Conservation (phyloP, 2,329 filamentous ascomycete species). For the Fusarium avenaceum region DNA sequence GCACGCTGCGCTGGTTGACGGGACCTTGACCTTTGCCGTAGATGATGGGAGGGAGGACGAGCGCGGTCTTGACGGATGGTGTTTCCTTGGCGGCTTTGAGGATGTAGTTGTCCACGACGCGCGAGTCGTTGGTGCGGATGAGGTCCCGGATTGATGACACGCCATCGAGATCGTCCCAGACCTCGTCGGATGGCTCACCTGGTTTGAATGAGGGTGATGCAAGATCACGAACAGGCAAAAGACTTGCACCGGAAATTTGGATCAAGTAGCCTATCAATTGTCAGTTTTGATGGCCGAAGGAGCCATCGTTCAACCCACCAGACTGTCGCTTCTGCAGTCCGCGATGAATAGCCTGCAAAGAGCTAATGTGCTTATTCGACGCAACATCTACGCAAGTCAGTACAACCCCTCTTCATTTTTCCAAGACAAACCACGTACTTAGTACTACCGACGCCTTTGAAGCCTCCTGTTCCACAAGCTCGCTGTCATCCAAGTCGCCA, state of each 20-base stretch:
- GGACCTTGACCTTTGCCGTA: conserved; percentile 57
- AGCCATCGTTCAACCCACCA: background rate
- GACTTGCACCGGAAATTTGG: conserved; percentile 57
- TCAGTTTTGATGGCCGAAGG: background rate
- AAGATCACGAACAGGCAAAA: conserved; percentile 53
- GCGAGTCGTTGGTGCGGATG: conserved; percentile 45
- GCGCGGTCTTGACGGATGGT: conserved; percentile 52
- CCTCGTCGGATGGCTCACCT: conserved; percentile 48
- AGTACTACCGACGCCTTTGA: conserved; percentile 60
- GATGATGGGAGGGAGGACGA: conserved; percentile 56
- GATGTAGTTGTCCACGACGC: conserved; percentile 56
- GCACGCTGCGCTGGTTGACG: conserved; percentile 57
- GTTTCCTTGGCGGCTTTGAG: conserved; percentile 49
- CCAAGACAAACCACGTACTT: conserved; percentile 48
- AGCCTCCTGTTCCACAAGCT: conserved; percentile 57
- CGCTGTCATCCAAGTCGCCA: conserved; percentile 58
- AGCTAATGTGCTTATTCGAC: conserved; percentile 51
- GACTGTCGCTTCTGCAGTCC: conserved; percentile 41
- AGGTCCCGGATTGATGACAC: conserved; percentile 45
- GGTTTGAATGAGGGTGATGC: conserved; percentile 49
- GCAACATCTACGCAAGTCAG: conserved; percentile 50
- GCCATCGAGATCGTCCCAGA: conserved; percentile 56
- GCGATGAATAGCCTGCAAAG: conserved; percentile 51
- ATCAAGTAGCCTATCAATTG: conserved; percentile 42
- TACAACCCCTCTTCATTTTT: background rate